Base-by-base conservation (phyloP, 805 yeast species). In the Yarrowia divulgata region DNA sequence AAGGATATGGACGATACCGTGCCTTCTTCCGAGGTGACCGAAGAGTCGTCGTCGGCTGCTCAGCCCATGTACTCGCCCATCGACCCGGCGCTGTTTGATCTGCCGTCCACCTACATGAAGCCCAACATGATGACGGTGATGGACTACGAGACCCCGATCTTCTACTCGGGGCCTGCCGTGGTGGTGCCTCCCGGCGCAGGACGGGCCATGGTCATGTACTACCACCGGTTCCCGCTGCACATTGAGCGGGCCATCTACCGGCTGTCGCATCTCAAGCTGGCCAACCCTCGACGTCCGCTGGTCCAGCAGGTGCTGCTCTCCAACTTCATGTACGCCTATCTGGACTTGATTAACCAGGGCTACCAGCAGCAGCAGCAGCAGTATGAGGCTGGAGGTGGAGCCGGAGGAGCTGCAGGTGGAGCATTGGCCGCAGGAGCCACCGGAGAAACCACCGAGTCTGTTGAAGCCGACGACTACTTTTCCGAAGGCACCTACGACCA, bases 261-360 rank as follows among this genome's bases (percentile, higher is more conserved):
- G 69, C 82, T 95, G 69, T 90, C 97, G 67, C 99, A 95, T 79
- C 81, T 95, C 77, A 95, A 95, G 78, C 83, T 95, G 72, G 97
- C 98, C 34, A 97, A 95, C 78, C 94, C 98, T 0, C 90, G 92
- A 76, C 82, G 98, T 70, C 95, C 96, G 37, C 80, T 95, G 71
- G 84, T 93, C 46, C 98, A 95, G 77, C 99, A 95, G 77, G 99
- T 95, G 1, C 78, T 95, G 63, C 80, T 95, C 72, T 91, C 97
- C 70, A 95, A 95, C 77, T 95, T 95, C 85, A 95, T 95, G 99
- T 95, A 95, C 77, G 94, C 98, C 0, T 95, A 95, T 79, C 84
- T 95, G 82, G 94, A 95, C 76, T 82, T 95, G 78, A 97, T 95
- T 69, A 97, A 94, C 78, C 98, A 94, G 77, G 93, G 80, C 46